Conservation (phyloP, 371 early-diverging fungal species). For the Rhizopus sp. region DNA sequence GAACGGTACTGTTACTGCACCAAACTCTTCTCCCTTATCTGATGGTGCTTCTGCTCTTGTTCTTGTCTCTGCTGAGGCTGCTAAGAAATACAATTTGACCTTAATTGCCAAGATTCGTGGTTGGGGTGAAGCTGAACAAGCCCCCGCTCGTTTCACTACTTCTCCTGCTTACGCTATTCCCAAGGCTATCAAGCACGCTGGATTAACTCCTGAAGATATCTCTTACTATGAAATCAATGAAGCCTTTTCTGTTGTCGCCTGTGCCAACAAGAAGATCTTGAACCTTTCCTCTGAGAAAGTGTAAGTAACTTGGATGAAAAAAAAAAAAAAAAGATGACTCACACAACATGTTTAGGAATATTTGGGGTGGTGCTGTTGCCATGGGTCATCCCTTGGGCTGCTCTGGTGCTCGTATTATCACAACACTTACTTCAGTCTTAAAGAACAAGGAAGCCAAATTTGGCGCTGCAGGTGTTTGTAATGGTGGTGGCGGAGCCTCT, state of each 20-base stretch:
- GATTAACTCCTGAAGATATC: slow-evolving; percentile 66
- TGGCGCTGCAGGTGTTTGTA: slow-evolving; percentile 94
- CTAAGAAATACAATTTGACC: slow-evolving; percentile 72
- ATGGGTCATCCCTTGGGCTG: slow-evolving; percentile 98
- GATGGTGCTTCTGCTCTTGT: slow-evolving; percentile 97
- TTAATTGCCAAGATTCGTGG: slow-evolving; percentile 76
- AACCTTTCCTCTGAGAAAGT: slow-evolving; percentile 74
- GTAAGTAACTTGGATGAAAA: slow-evolving; percentile 8
- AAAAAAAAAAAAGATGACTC: not conserved
- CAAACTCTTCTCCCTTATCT: slow-evolving; percentile 91
- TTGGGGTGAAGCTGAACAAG: slow-evolving; percentile 78
- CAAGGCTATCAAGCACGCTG: slow-evolving; percentile 87
- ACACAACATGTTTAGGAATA: slow-evolving; percentile 59
- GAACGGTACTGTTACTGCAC: slow-evolving; percentile 94
- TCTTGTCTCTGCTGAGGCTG: slow-evolving; percentile 77
- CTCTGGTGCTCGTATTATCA: slow-evolving; percentile 93
- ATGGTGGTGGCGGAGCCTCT: slow-evolving; percentile 93
- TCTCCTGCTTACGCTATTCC: slow-evolving; percentile 93
- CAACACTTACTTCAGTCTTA: slow-evolving; percentile 81
- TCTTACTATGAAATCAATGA: slow-evolving; percentile 96
- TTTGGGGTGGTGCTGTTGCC: slow-evolving; percentile 96
- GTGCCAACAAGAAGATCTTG: slow-evolving; percentile 87
- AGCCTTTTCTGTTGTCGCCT: slow-evolving; percentile 95
- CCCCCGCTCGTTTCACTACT: slow-evolving; percentile 89
- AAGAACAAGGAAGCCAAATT: slow-evolving; percentile 68